These are phyloP conservation scores for Turnera subulata DNA, from an alignment of 345 rosid genomes.

Conservation along the genomic window DNA sequence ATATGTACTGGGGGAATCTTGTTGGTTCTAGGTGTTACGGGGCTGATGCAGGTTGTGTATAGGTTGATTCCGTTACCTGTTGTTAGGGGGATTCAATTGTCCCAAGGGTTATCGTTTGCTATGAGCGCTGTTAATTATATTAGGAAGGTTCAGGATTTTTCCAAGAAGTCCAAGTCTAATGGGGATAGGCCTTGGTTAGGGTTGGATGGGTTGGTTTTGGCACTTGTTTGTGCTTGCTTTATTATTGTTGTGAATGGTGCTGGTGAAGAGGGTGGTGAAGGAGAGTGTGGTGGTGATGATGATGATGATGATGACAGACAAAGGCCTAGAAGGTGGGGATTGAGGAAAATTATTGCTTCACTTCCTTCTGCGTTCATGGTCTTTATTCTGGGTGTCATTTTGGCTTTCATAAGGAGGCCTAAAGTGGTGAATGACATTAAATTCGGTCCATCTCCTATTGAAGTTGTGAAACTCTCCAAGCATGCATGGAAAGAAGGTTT, in stretches of 20 bases:
- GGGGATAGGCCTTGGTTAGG: slow-evolving; percentile 69
- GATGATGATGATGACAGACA: slow-evolving; percentile 16
- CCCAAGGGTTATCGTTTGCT: slow-evolving; percentile 78
- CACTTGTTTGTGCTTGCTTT: slow-evolving; percentile 55
- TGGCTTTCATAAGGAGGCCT: slow-evolving; percentile 61
- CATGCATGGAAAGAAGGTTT: slow-evolving; percentile 76
- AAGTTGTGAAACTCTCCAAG: slow-evolving; percentile 40
- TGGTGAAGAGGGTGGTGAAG: slow-evolving; percentile 41
- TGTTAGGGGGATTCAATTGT: slow-evolving; percentile 80
- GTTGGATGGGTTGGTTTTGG: slow-evolving; percentile 71
- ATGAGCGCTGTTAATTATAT: slow-evolving; percentile 74
- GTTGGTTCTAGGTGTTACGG: slow-evolving; percentile 57
- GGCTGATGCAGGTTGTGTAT: slow-evolving; percentile 72
- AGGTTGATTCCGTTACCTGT: slow-evolving; percentile 58
- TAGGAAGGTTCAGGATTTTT: slow-evolving; percentile 52
- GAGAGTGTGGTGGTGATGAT: slow-evolving; percentile 3
- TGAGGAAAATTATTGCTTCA: slow-evolving; percentile 32
- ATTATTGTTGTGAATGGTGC: slow-evolving; percentile 58
- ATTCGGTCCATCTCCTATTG: slow-evolving; percentile 59
- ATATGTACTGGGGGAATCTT: slow-evolving; percentile 66
- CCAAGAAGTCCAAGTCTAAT: slow-evolving; percentile 53
- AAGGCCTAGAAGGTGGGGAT: slow-evolving; percentile 25
- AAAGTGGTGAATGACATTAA: slow-evolving; percentile 35
- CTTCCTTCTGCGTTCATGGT: slow-evolving; percentile 74
- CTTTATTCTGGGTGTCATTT: slow-evolving; percentile 59